Conservation (phyloP, 116 monocot species). For the Trichopus zeylanicus region DNA sequence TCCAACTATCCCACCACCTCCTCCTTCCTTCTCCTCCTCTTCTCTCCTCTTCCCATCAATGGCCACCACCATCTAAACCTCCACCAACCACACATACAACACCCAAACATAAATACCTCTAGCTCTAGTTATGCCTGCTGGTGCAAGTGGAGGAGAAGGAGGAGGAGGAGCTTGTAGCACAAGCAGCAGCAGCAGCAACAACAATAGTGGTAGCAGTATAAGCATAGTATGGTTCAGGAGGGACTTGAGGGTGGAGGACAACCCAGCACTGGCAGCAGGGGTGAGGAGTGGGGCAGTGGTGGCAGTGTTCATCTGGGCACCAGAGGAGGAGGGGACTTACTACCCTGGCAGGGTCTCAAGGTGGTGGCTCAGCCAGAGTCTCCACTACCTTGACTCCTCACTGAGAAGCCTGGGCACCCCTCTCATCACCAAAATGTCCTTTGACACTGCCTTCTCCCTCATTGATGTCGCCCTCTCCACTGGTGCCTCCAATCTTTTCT, state of each 20-base stretch:
- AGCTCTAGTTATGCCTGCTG: neutral
- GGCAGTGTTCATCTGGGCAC: slow-evolving; percentile 78
- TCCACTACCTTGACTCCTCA: slow-evolving; percentile 65
- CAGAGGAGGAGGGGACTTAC: slow-evolving; percentile 79
- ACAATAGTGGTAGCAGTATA: slow-evolving; percentile 3
- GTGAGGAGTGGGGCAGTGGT: slow-evolving; percentile 66
- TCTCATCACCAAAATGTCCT: slow-evolving; percentile 70
- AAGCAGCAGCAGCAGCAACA: slow-evolving; percentile 3
- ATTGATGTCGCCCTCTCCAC: slow-evolving; percentile 47
- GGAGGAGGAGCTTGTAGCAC: neutral
- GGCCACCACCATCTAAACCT: neutral
- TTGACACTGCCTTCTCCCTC: slow-evolving; percentile 58
- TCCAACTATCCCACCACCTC: neutral
- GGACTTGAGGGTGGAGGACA: slow-evolving; percentile 90
- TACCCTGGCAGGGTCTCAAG: slow-evolving; percentile 86
- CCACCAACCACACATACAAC: neutral
- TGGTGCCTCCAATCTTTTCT: slow-evolving; percentile 66
- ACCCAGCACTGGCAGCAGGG: slow-evolving; percentile 82
- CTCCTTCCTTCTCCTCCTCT: neutral
- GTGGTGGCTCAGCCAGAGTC: slow-evolving; percentile 93
- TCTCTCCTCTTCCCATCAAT: no score
- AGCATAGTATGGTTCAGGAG: slow-evolving; percentile 94
- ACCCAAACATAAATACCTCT: neutral
- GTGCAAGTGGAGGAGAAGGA: neutral
- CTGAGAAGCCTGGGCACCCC: slow-evolving; percentile 59